A percentile compares a stretch with the other conserved stretches of the same genome.
Conservation (phyloP, 2,329 filamentous ascomycete genomes). For the Gaeumannomyces sp. region DNA sequence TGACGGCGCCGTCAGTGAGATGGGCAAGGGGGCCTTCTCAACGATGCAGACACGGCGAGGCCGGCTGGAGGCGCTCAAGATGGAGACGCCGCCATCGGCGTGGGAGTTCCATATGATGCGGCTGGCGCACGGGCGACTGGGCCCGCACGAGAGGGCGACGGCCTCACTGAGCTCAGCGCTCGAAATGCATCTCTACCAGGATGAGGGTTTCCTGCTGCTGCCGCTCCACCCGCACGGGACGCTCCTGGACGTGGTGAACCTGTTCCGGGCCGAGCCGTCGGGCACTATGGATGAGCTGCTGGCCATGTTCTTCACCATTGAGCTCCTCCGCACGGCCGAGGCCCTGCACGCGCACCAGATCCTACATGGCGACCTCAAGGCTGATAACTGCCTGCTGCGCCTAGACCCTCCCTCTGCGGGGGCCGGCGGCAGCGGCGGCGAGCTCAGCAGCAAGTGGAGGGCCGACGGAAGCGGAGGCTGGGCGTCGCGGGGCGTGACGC, state of each 20-base stretch:
- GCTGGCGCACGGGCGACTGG: constrained; percentile 69
- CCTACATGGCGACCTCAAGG: constrained; percentile 90
- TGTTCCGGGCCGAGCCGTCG: constrained; percentile 64
- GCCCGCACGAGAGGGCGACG: constrained; percentile 61
- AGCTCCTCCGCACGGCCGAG: constrained; percentile 85
- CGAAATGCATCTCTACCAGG: constrained; percentile 84
- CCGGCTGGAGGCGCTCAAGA: constrained; percentile 79
- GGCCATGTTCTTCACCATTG: constrained; percentile 92
- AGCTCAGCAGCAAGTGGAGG: constrained; percentile 59
- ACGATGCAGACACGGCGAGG: constrained; percentile 44
- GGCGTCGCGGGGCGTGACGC: constrained; percentile 68
- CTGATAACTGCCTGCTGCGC: constrained; percentile 89
- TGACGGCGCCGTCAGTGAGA: constrained; percentile 39
- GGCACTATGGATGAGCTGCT: constrained; percentile 83
- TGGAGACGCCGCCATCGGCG: constrained; percentile 79
- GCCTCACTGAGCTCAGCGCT: constrained; percentile 78
- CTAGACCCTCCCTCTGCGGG: constrained; percentile 49
- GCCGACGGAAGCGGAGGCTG: constrained; percentile 72
- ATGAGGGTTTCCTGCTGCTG: constrained; percentile 85
- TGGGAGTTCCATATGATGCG: constrained; percentile 99
- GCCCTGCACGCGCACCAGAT: constrained; percentile 73
- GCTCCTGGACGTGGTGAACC: constrained; percentile 88
- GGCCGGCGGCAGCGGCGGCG: constrained; percentile 25
- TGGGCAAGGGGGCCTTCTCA: constrained; percentile 59
- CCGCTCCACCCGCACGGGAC: constrained; percentile 87